Evolutionary conservation across 805 yeast genomes (phyloP).

Genomic region (Candida ovalis): DNA sequence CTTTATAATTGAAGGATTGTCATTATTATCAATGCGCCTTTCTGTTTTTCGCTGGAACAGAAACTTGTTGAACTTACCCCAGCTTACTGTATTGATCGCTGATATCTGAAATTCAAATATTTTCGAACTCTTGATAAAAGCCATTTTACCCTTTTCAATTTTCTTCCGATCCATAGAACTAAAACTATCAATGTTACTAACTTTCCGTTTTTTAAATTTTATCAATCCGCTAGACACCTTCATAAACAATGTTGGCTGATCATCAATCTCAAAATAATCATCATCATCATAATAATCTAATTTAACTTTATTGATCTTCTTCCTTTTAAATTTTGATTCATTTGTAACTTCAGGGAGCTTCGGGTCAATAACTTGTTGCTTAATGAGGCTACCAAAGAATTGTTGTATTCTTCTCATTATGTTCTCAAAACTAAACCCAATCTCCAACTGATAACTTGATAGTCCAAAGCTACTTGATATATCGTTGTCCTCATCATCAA

Average conservation of each 20-base stretch:
- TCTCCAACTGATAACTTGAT: neutral
- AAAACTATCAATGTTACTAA: neutral
- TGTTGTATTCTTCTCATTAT: neutral
- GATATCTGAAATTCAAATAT: neutral
- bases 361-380: neutral
- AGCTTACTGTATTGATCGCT: neutral
- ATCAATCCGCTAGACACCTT: conserved; percentile 5
- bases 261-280: conserved; percentile 1
- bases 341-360: neutral
- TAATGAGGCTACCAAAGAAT: neutral
- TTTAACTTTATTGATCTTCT: conserved; percentile 5
- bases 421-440: neutral
- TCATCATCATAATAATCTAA: conserved; percentile 20
- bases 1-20: too few species aligned
- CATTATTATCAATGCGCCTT: too few species aligned
- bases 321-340: neutral
- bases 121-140: neutral
- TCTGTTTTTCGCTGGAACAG: too few species aligned
- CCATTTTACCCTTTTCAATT: neutral
- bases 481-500: conserved; percentile 11
- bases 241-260: conserved; percentile 3
- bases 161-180: neutral
- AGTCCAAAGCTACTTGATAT: conserved; percentile 1
- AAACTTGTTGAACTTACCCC: too few species aligned
- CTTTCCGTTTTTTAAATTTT: conserved; percentile 6